These are phyloP conservation scores for Fusarium sp. DNA, from an alignment of 2,329 filamentous ascomycete species.

Conservation along the genomic window DNA sequence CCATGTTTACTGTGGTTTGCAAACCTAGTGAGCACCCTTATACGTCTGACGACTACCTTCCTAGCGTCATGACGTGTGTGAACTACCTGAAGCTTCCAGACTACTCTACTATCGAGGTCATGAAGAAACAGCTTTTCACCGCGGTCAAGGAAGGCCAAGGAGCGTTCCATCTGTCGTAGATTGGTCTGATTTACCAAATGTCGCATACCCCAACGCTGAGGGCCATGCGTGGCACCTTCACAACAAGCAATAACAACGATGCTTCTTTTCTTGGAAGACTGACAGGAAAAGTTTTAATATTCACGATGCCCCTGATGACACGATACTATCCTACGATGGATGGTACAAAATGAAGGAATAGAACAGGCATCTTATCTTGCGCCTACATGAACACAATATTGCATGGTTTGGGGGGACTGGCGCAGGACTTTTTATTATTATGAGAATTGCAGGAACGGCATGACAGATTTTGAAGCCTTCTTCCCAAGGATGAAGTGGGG, in stretches of 20 bases:
- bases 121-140: conserved; percentile 82
- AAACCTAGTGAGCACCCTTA: conserved; percentile 97
- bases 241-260: conserved; percentile 23
- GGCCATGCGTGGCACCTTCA: not conserved
- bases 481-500: conserved; percentile 20
- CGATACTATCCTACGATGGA: conserved; percentile 38
- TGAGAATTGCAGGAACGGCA: conserved; percentile 40
- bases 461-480: conserved; percentile 31
- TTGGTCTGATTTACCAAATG: conserved; percentile 11
- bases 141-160: conserved; percentile 97
- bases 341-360: conserved; percentile 44
- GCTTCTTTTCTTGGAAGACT: conserved; percentile 29
- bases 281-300: conserved; percentile 39
- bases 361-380: conserved; percentile 36
- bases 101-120: conserved; percentile 82
- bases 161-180: conserved; percentile 92
- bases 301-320: conserved; percentile 45
- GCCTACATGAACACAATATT: conserved; percentile 40
- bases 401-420: conserved; percentile 47
- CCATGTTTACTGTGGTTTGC: conserved; percentile 99
- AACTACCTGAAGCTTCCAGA: conserved; percentile 99
- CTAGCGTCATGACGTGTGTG: conserved; percentile 99
- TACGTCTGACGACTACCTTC: conserved; percentile 96
- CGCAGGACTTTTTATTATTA: conserved; percentile 40
- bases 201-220: conserved; percentile 11